Conservation (phyloP, 2,329 filamentous ascomycete genomes). For the Fusarium luffae region DNA sequence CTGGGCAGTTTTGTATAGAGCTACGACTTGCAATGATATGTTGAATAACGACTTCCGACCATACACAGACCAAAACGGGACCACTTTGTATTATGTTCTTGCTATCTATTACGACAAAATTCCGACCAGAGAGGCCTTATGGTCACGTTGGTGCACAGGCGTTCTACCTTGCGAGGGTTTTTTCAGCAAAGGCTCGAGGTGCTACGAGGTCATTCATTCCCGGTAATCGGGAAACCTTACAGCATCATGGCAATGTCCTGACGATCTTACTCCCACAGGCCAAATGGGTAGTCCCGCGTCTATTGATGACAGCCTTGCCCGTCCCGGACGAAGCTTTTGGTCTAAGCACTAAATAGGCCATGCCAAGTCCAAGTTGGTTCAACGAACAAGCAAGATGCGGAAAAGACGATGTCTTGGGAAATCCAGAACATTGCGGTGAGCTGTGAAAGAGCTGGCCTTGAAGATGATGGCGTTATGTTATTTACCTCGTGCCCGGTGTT, state of each 20-base stretch:
- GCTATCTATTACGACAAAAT: conserved; percentile 10
- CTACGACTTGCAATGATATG: conserved; percentile 28
- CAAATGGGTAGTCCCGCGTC: conserved; percentile 24
- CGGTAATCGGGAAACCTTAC: conserved; percentile 29
- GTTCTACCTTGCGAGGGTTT: not conserved
- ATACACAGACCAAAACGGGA: conserved; percentile 15
- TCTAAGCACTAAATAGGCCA: conserved; percentile 12
- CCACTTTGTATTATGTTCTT: conserved; percentile 2
- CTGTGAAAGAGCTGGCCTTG: conserved; percentile 2
- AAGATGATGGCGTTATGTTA: conserved; percentile 15
- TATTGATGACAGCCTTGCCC: conserved; percentile 23
- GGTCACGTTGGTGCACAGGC: not conserved
- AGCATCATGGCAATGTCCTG: conserved; percentile 18
- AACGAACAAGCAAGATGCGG: conserved; percentile 28
- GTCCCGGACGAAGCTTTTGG: conserved; percentile 24
- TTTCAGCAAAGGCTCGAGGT: conserved; percentile 21
- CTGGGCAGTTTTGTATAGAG: conserved; percentile 38
- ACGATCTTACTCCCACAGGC: conserved; percentile 16
- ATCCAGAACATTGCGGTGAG: conserved; percentile 15
- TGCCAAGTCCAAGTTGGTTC: conserved; percentile 22
- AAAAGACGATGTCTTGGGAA: conserved; percentile 16
- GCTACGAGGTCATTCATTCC: conserved; percentile 37
- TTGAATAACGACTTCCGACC: conserved; percentile 17
- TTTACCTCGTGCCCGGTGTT: not conserved
- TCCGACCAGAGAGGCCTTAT: conserved; percentile 3